A percentile compares a stretch with the other conserved stretches of the same genome.
Evolutionary conservation across 441 rosid species (phyloP).

Genomic region (Dalechampia spathulata): DNA sequence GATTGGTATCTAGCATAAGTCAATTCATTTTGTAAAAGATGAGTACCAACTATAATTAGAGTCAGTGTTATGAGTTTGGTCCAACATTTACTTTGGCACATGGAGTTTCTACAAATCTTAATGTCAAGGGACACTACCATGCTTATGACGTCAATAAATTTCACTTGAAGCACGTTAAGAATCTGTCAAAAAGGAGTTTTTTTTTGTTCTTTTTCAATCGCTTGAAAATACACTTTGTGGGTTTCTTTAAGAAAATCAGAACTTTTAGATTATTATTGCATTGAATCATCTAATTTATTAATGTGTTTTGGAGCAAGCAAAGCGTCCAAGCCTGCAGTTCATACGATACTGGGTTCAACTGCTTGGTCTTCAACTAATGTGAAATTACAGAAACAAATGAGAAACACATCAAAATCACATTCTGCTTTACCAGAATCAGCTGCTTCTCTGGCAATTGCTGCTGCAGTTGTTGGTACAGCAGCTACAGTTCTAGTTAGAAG

Average conservation of each 20-base stretch:
- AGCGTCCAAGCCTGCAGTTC: slow-evolving; percentile 22
- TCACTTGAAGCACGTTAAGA: not conserved
- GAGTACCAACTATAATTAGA: no score
- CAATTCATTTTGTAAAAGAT: no score
- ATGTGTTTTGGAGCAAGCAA: slow-evolving; percentile 29
- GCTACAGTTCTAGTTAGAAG: slow-evolving; percentile 57
- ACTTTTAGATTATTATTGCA: not conserved
- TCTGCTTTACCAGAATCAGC: slow-evolving; percentile 65
- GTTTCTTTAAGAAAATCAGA: not conserved
- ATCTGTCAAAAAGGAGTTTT: not conserved
- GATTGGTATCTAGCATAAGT: no score
- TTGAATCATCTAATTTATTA: slow-evolving; percentile 13
- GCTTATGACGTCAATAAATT: not conserved
- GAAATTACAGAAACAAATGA: slow-evolving; percentile 21
- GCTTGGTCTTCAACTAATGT: slow-evolving; percentile 17
- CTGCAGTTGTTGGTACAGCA: slow-evolving; percentile 73
- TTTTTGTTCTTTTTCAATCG: not conserved
- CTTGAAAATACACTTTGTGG: not conserved
- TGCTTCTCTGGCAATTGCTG: slow-evolving; percentile 71
- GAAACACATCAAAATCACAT: slow-evolving; percentile 20
- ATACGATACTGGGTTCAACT: slow-evolving; percentile 4
- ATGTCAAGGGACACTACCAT: not conserved
- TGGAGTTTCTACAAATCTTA: not conserved
- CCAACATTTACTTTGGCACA: no score
- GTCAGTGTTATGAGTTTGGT: no score